Conservation (phyloP, 371 early-diverging fungal genomes). For the Mortierella sp. region DNA sequence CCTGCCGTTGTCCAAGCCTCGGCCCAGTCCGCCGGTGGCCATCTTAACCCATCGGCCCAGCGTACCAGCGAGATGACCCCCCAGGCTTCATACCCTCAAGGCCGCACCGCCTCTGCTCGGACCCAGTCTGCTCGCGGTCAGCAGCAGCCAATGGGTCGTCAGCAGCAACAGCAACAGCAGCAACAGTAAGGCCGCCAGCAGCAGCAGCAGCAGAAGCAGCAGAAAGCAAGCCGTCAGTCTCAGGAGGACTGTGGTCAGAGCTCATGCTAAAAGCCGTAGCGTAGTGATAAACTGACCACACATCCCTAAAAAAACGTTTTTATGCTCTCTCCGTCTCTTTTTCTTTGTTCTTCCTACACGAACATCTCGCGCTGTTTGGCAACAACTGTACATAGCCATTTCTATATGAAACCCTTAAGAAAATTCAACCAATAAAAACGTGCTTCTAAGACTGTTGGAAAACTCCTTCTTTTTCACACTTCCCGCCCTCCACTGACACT, state of each 20-base stretch:
- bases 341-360: too few species aligned
- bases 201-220: conserved; percentile 1
- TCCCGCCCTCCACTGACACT: too few species aligned
- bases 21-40: background rate
- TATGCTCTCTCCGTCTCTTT: too few species aligned
- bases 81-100: conserved; percentile 5
- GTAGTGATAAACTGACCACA: too few species aligned
- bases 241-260: background rate
- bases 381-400: too few species aligned
- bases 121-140: background rate
- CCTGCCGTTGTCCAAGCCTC: background rate
- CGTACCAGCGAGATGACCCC: background rate
- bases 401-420: too few species aligned
- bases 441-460: too few species aligned
- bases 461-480: too few species aligned
- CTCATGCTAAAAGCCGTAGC: background rate
- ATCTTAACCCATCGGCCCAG: background rate
- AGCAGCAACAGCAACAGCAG: conserved; percentile 4
- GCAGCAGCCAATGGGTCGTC: background rate
- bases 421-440: too few species aligned
- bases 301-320: too few species aligned
- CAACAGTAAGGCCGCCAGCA: background rate
- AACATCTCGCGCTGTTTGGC: too few species aligned
- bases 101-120: conserved; percentile 4
- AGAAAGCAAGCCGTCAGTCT: background rate